Evolutionary conservation across 306 rosid genomes (phyloP), one percentile per base, ranked within the genome.

Genomic region (Lablab purpureus): DNA sequence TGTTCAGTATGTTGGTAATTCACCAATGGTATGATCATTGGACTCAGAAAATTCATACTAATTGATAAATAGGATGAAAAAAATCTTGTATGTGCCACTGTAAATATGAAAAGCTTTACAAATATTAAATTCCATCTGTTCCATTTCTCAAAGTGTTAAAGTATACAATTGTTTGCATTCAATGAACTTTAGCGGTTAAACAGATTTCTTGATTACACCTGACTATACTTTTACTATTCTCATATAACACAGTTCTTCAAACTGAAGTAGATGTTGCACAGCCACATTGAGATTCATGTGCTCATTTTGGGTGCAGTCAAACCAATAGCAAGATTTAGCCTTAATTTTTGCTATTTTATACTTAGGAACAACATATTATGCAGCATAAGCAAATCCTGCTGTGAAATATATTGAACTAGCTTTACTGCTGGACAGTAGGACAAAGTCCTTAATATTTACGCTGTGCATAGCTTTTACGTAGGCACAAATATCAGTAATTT

Each of bases 21-120:
- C 80, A 41, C 84, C 79, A 78, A 60, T 90, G 78, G 87, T 86
- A 82, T 90, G 86, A 84, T 63, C 76, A 81, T 70, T 70, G 69
- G 64, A 45, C 40, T 55, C 47, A 32, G 8, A 72, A 63, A 13
- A 69, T 74, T 82, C 73, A 71, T 67, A 68, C 34, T 63, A 37
- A 46, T 30, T 30, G 40, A 30, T 46, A 23, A 54, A 46, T 19
- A 37, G 73, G 51, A 80, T 36, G 40, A 52, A 80, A 67, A 32
- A 74, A 76, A 58, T 74, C 59, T 80, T 76, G 66, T 63, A 43
- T 37, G 32, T 23, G 18, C 50, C 43, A 45, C n/a, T 81, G 87
- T 86, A 90, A 50, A 86, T 75, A 84, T 70, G 52, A 34, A 56
- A 71, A 71, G 52, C 49, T 62, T 62, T 12, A 56, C 82, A 82